These are phyloP conservation scores for Fusarium virguliforme DNA, from an alignment of 2,329 filamentous ascomycete genomes.

Conservation along the genomic window DNA sequence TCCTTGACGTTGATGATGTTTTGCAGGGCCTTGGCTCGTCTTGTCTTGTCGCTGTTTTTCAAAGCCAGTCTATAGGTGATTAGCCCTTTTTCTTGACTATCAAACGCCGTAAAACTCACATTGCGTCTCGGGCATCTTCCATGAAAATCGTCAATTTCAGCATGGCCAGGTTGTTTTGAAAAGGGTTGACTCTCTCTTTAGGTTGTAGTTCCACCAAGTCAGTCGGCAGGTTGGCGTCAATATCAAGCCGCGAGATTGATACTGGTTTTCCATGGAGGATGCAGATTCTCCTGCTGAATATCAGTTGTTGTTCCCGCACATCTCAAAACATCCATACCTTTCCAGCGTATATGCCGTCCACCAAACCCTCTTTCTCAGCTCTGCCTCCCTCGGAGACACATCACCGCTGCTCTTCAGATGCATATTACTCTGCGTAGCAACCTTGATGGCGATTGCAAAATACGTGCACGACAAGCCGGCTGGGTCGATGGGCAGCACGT, in stretches of 20 bases:
- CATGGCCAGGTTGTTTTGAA: conserved; percentile 41
- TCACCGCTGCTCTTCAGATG: conserved; percentile 17
- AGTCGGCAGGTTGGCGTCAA: conserved; percentile 28
- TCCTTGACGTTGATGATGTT: conserved; percentile 30
- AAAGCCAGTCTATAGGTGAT: conserved; percentile 24
- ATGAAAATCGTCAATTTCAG: conserved; percentile 42
- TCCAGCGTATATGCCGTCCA: conserved; percentile 47
- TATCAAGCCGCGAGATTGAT: conserved; percentile 36
- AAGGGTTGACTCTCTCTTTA: conserved; percentile 35
- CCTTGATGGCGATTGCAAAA: conserved; percentile 44
- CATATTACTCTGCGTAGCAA: conserved; percentile 41
- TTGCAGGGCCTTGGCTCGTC: conserved; percentile 8
- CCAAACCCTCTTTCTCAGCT: conserved; percentile 45
- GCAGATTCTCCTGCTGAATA: conserved; percentile 32
- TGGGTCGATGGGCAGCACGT: conserved; percentile 41
- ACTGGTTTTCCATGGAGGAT: conserved; percentile 44
- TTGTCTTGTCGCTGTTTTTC: conserved; percentile 25
- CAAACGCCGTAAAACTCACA: conserved; percentile 17
- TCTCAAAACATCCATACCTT: conserved; percentile 23
- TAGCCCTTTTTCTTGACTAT: not conserved
- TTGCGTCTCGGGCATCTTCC: conserved; percentile 43
- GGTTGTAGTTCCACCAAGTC: conserved; percentile 37
- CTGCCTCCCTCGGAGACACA: not conserved
- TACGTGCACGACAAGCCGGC: conserved; percentile 45
- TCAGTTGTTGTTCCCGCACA: conserved; percentile 1